Conservation (phyloP, 768 basidiomycete genomes). For the Artomyces pyxidatus region DNA sequence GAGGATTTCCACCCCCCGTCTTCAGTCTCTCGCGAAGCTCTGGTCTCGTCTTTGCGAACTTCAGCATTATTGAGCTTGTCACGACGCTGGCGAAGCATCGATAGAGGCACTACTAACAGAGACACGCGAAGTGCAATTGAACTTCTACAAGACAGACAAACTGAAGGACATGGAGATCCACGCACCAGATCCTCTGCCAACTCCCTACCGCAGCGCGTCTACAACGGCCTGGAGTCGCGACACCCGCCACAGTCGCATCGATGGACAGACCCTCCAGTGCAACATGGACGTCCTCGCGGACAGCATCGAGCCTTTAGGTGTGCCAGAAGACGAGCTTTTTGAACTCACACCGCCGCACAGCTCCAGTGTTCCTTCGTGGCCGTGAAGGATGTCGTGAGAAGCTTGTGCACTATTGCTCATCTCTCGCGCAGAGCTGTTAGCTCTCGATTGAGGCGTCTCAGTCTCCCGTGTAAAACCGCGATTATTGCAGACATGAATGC, state of each 20-base stretch:
- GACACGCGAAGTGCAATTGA: constrained; percentile 72
- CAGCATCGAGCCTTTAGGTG: constrained; percentile 50
- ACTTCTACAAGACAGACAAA: constrained; percentile 61
- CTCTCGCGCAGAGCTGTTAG: constrained; percentile 83
- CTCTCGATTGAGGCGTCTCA: constrained; percentile 67
- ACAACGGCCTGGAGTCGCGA: constrained; percentile 24
- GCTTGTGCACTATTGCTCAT: no score
- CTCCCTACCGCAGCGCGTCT: constrained; percentile 34
- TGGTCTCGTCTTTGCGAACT: constrained; percentile 80
- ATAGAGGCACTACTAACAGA: constrained; percentile 61
- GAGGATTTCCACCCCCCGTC: constrained; percentile 72
- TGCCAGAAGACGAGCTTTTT: constrained; percentile 80
- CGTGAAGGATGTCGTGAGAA: constrained; percentile 63
- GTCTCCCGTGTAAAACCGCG: constrained; percentile 66
- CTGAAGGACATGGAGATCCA: constrained; percentile 40
- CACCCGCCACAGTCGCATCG: constrained; percentile 37
- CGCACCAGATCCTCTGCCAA: constrained; percentile 30
- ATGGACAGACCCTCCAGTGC: constrained; percentile 48
- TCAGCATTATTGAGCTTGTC: constrained; percentile 69
- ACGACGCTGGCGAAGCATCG: constrained; percentile 41
- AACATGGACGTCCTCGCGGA: constrained; percentile 76
- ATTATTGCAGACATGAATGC: constrained; percentile 89
- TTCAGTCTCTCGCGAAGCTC: constrained; percentile 76
- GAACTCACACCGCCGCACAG: constrained; percentile 78
- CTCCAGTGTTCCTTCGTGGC: constrained; percentile 55